Conservation (phyloP, 23 red algal genomes). For the Chondrus crispus region DNA sequence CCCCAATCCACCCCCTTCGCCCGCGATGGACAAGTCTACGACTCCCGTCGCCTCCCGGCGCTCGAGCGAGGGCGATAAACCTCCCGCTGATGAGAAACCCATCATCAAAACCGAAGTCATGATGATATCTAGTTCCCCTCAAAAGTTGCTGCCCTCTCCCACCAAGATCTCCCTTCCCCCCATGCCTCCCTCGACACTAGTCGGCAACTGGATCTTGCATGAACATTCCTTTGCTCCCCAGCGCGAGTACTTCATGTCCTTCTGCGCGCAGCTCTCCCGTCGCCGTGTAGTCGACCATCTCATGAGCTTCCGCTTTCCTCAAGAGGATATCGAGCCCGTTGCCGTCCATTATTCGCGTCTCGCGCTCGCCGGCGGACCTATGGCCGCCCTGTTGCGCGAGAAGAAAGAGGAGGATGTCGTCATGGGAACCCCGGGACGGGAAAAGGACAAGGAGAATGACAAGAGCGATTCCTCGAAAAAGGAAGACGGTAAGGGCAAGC, state of each 20-base stretch:
- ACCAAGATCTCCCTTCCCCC: slow-evolving; percentile 21
- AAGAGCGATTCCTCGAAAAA: background rate
- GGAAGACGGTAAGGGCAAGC: no score
- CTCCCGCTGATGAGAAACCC: no score
- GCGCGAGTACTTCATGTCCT: slow-evolving; percentile 37
- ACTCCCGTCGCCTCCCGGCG: no score
- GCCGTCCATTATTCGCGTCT: slow-evolving; percentile 50
- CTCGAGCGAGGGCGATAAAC: no score
- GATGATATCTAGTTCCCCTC: background rate
- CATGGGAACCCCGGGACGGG: background rate
- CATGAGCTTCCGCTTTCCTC: slow-evolving; percentile 45
- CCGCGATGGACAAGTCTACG: no score
- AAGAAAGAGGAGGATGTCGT: background rate
- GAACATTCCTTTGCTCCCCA: slow-evolving; percentile 41
- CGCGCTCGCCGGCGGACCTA: slow-evolving; percentile 29
- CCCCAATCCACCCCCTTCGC: no score
- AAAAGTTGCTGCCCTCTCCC: slow-evolving; percentile 8
- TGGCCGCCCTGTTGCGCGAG: slow-evolving; percentile 22
- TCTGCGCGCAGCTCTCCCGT: slow-evolving; percentile 26
- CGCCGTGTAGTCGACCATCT: slow-evolving; percentile 43
- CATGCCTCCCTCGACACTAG: slow-evolving; percentile 28
- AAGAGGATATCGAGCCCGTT: background rate
- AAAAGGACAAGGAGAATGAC: background rate
- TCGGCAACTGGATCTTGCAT: slow-evolving; percentile 47
- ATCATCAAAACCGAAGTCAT: background rate